Percentiles rank a stretch among this genome's conserved stretches.
Evolutionary conservation across 805 yeast genomes (phyloP).

Genomic region (Hanseniaspora valbyensis): DNA sequence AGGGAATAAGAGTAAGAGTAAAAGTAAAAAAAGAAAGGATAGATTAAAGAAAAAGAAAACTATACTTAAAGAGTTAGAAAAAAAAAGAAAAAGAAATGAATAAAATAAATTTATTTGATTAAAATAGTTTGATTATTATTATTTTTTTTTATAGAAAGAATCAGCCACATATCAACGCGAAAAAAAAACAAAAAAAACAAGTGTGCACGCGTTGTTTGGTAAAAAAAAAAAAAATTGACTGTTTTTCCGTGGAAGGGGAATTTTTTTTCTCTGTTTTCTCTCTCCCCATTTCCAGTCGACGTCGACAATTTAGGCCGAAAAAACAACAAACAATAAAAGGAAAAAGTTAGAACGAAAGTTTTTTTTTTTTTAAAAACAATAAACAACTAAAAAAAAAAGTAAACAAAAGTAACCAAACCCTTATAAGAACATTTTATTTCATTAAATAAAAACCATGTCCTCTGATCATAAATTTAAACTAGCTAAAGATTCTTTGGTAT

Average conservation of each 20-base stretch:
- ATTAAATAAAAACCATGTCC: conserved; percentile 5
- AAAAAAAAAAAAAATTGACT: no score
- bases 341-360: background rate
- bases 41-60: no score
- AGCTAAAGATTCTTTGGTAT: conserved; percentile 41
- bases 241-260: background rate
- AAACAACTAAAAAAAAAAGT: background rate
- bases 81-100: no score
- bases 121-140: no score
- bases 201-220: no score
- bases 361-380: background rate
- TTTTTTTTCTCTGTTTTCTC: background rate
- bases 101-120: no score
- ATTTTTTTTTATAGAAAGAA: no score
- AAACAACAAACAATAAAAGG: background rate
- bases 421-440: no score
- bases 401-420: background rate
- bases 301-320: background rate
- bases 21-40: no score
- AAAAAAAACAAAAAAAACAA: background rate
- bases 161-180: no score
- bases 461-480: conserved; percentile 13
- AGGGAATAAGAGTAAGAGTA: no score
- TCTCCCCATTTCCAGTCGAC: background rate
- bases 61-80: no score